Base-by-base conservation (phyloP, 1,284 basidiomycete species). In the Irpex rosettiformis region DNA sequence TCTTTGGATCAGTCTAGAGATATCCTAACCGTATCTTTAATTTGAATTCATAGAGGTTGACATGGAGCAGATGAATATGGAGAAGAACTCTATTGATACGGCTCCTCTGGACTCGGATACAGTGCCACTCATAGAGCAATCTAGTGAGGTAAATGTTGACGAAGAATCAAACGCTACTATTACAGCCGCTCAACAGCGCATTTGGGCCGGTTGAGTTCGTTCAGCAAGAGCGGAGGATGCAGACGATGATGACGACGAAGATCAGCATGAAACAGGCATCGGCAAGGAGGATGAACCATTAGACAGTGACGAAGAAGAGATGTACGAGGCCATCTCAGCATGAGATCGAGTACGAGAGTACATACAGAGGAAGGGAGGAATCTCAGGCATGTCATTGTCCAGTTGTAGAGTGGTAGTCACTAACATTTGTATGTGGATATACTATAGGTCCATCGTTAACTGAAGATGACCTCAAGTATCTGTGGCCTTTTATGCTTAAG, bases 301-400 rank as follows among this genome's bases (percentile, higher is more conserved):
- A 37, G 33, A 37, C 8, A 8, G 4, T 11, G 33, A 37, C 49
- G 1, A 42, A 8, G 52, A 61, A 2, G 60, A 61, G n/a, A 27
- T 53, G 21, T 59, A 58, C 22, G 54, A 60, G 18, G 49, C 53
- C 2, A 61, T 59, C 1, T 63, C 66, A 18, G 65, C 62, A 4
- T 66, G 63, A 61, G 67, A 67, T 22, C 21, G 24, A 29, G 57
- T 69, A 10, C 53, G 54, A 11, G 68, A 69, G 42, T 52, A 45
- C n/a, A 62, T 68, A 27, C 60, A 66, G 28, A 24, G 54, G 24
- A 66, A 67, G 16, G 60, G 61, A 7, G 59, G 52, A 45, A 45
- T 37, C 4, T 24, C 51, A 48, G 45, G 33, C 28, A 55, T 42
- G 4, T 27, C 48, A 30, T 28, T 29, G 30, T 4, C n/a, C n/a